phyloP scores from a whole-genome alignment of 1,284 basidiomycete genomes.

The Laetiporus sulphureus region DNA sequence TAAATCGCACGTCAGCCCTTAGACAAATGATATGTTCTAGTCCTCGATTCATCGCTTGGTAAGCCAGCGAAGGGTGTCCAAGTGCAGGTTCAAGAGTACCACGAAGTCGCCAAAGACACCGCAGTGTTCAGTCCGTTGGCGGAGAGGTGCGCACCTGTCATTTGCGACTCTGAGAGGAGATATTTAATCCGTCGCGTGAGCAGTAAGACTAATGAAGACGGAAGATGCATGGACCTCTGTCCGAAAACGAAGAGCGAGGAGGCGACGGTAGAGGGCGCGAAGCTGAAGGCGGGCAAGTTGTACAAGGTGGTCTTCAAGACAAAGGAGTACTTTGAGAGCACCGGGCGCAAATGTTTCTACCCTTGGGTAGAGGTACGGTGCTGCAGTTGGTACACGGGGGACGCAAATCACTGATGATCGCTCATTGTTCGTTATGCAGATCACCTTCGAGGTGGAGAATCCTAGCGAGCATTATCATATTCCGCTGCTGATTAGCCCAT shows the following conservation, averaged over 20 bases:
- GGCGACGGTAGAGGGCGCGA: conserved; percentile 30
- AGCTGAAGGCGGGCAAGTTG: conserved; percentile 42
- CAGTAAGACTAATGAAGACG: conserved; percentile 77
- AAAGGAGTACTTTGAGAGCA: conserved; percentile 71
- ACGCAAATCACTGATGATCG: not conserved
- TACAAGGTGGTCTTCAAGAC: conserved; percentile 88
- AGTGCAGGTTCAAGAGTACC: conserved; percentile 51
- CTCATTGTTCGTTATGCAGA: conserved; percentile 36
- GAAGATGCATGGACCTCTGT: conserved; percentile 71
- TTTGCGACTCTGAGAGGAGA: not conserved
- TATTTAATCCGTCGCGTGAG: not conserved
- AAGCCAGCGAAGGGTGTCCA: conserved; percentile 69
- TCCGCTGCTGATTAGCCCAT: conserved; percentile 86
- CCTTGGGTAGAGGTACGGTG: conserved; percentile 74
- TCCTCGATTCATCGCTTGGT: conserved; percentile 80
- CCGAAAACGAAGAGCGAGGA: conserved; percentile 34
- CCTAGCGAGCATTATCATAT: conserved; percentile 85
- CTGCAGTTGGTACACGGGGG: no score
- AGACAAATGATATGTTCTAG: conserved; percentile 31
- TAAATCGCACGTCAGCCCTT: no score
- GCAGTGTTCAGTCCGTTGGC: conserved; percentile 49
- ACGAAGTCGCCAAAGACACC: conserved; percentile 20
- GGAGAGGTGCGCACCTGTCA: conserved; percentile 41
- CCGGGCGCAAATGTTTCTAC: conserved; percentile 70
- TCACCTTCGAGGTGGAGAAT: conserved; percentile 66